Conservation (phyloP, 371 early-diverging fungal genomes). For the Circinella umbellata region DNA sequence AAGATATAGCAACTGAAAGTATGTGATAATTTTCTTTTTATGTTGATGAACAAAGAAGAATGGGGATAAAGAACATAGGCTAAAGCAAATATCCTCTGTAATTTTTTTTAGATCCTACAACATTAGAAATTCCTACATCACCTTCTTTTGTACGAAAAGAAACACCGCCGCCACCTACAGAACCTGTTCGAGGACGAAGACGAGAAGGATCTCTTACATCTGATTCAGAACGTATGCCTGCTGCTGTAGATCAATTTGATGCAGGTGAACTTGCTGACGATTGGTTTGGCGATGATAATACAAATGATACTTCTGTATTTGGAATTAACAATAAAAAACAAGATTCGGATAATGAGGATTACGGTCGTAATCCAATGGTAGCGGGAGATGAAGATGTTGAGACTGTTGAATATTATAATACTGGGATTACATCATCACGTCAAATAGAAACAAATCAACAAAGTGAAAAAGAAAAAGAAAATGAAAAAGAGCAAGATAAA, state of each 20-base stretch:
- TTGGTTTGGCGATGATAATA: conserved; percentile 51
- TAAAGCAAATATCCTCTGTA: background rate
- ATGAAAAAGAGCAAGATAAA: background rate
- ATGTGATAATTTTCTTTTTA: conserved; percentile 14
- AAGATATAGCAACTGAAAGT: conserved; percentile 44
- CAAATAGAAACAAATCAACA: background rate
- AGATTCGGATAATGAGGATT: conserved; percentile 41
- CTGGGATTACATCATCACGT: background rate
- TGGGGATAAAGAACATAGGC: background rate
- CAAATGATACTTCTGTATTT: conserved; percentile 7
- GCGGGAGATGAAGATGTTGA: conserved; percentile 63
- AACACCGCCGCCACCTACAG: conserved; percentile 50
- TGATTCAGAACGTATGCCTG: conserved; percentile 32
- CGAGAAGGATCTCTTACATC: conserved; percentile 32
- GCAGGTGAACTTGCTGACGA: conserved; percentile 57
- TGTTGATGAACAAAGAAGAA: background rate
- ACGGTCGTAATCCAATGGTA: conserved; percentile 63
- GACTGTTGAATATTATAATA: conserved; percentile 38
- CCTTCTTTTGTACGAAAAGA: conserved; percentile 20
- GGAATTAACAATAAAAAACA: conserved; percentile 3
- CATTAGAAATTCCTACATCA: conserved; percentile 18
- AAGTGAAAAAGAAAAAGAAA: conserved; percentile 8
- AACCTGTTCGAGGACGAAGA: conserved; percentile 41
- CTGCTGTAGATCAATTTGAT: conserved; percentile 52
- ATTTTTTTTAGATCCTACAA: background rate